Base-by-base conservation (phyloP, 2,329 filamentous ascomycete species). In the Botryotinia calthae region DNA sequence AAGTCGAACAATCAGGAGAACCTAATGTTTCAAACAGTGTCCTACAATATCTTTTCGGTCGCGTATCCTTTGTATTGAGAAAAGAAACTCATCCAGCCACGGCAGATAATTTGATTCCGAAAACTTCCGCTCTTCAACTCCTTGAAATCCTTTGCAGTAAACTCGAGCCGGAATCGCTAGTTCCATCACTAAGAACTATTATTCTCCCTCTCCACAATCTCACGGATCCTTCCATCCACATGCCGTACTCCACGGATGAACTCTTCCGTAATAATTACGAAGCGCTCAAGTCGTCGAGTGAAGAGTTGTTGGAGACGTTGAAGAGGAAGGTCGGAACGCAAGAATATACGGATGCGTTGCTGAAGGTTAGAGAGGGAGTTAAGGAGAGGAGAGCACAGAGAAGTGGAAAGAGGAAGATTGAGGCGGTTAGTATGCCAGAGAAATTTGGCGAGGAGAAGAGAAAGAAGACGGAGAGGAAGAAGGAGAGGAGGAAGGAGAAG, bases 401-500 rank as follows among this genome's bases (percentile, higher is more conserved):
- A 76, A 89, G 91, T 71, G 89, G 87, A 76, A 99, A 99, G 88
- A 88, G 96, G 79, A 93, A 93, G 83, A 93, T 98, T 76, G 95
- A 97, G 81, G 93, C 93, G 18, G 90, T 99, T 37, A 88, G 88
- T 67, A 89, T 92, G 79, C 96, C 96, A 1, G 95, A 96, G 83
- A 91, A 87, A 80, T 90, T 90, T 78, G 93, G 90, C 42, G 86
- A 87, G 79, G 90, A 92, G 78, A 98, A 98, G 89, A 90, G 88
- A 81, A 93, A 91, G 85, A 94, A 91, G 85, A 87, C 92, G 75
- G 93, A 96, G 81, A 90, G 91, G 85, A 96, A 96, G 86, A 94
- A 91, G 84, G 91, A 91, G 78, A 89, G 90, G 82, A 90, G 91
- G 81, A 97, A 94, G 87, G 92, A 91, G 82, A 93, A 89, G 82